A percentile compares a stretch with the other conserved stretches of the same genome.
These are phyloP conservation scores for Passiflora organensis DNA, from an alignment of 345 rosid species.

Conservation along the genomic window DNA sequence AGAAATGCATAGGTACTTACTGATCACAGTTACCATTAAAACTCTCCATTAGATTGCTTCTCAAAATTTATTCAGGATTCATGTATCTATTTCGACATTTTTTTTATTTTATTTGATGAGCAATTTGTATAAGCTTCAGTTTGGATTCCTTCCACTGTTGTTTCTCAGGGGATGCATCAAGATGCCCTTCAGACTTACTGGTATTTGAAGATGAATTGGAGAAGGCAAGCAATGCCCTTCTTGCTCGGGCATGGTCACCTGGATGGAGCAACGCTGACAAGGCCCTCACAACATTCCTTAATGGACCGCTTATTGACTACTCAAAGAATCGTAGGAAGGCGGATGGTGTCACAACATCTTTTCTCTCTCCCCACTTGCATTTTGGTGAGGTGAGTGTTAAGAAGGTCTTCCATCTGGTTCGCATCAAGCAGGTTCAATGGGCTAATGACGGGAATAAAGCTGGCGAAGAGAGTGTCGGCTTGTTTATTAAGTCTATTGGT, in stretches of 20 bases:
- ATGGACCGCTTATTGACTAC: constrained; percentile 84
- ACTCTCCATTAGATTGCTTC: no score
- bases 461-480: constrained; percentile 89
- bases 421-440: constrained; percentile 89
- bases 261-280: constrained; percentile 95
- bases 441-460: constrained; percentile 88
- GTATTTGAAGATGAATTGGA: constrained; percentile 88
- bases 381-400: constrained; percentile 97
- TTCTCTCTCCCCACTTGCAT: constrained; percentile 94
- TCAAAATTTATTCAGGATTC: no score
- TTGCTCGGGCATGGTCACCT: constrained; percentile 97
- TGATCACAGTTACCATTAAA: no score
- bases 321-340: constrained; percentile 86
- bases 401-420: constrained; percentile 88
- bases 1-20: no score
- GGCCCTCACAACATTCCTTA: constrained; percentile 80
- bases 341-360: constrained; percentile 93
- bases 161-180: constrained; percentile 65
- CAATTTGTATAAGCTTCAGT: background rate
- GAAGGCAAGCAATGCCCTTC: constrained; percentile 95
- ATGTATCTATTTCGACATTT: no score
- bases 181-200: constrained; percentile 59
- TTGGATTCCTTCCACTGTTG: no score
- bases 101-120: no score
- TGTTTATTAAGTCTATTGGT: constrained; percentile 94